These are phyloP conservation scores for Ceratobasidium sp. DNA, from an alignment of 1,284 basidiomycete species.

Conservation along the genomic window DNA sequence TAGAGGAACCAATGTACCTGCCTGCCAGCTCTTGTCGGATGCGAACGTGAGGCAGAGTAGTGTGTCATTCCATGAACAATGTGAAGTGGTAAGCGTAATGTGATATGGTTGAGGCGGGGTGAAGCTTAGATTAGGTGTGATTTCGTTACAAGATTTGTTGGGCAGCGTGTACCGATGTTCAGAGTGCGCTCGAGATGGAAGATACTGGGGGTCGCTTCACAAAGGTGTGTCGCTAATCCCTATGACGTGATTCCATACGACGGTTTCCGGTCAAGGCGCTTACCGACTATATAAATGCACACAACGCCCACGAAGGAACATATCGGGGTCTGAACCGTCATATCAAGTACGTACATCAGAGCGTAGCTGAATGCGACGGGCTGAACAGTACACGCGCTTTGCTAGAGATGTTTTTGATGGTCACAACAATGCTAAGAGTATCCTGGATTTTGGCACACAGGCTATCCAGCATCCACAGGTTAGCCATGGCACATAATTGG, in stretches of 20 bases:
- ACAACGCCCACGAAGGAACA: not conserved
- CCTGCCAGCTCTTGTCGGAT: not conserved
- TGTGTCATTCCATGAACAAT: not conserved
- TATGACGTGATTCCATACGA: too few species aligned
- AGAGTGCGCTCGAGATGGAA: not conserved
- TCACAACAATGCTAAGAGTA: not conserved
- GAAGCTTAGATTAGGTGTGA: not conserved
- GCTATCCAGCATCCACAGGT: too few species aligned
- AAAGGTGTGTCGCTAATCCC: constrained; percentile 3
- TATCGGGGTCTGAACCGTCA: constrained; percentile 1
- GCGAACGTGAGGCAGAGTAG: not conserved
- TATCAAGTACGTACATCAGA: not conserved
- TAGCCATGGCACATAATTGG: too few species aligned
- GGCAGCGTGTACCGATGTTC: constrained; percentile 3
- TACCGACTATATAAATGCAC: not conserved
- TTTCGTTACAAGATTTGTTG: constrained; percentile 14
- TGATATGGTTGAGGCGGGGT: not conserved
- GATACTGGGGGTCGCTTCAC: not conserved
- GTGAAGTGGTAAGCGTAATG: constrained; percentile 15
- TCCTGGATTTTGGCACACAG: not conserved
- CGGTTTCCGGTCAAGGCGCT: not conserved
- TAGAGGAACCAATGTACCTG: not conserved
- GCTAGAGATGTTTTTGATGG: too few species aligned
- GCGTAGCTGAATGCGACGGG: too few species aligned
- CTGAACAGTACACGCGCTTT: not conserved